Percentiles rank a stretch among this genome's conserved stretches.
Evolutionary conservation across 2,329 filamentous ascomycete species (phyloP).

Genomic region (Coniochaeta sp.): DNA sequence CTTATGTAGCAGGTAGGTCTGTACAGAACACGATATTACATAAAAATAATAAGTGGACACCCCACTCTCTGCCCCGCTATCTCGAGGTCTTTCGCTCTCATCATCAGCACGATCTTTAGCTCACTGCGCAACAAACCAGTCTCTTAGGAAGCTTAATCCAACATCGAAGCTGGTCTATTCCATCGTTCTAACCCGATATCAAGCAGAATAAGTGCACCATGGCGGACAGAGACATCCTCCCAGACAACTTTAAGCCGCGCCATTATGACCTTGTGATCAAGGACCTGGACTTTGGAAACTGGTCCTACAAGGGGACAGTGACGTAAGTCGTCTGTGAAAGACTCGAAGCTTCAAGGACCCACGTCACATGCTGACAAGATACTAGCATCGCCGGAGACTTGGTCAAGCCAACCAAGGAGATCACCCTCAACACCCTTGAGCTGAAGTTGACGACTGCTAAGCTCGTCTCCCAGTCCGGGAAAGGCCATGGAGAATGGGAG

Average conservation of each 20-base stretch:
- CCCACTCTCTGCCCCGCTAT: neutral
- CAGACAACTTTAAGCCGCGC: conserved; percentile 63
- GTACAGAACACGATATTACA: no score
- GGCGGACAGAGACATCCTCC: conserved; percentile 56
- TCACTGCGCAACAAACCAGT: neutral
- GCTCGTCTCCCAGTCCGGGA: conserved; percentile 49
- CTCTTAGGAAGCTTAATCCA: neutral
- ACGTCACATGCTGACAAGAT: neutral
- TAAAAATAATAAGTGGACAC: no score
- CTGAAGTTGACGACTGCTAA: conserved; percentile 65
- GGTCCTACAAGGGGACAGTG: conserved; percentile 79
- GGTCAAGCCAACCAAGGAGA: conserved; percentile 62
- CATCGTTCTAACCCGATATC: neutral
- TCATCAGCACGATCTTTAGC: neutral
- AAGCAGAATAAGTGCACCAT: conserved; percentile 28
- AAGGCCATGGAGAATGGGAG: conserved; percentile 48
- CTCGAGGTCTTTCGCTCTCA: neutral
- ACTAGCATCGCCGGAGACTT: conserved; percentile 67
- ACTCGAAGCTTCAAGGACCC: neutral
- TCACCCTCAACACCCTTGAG: conserved; percentile 80
- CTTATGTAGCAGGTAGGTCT: no score
- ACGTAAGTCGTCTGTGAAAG: conserved; percentile 29
- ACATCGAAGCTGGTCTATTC: neutral
- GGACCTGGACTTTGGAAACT: conserved; percentile 67
- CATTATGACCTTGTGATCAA: conserved; percentile 82